These are phyloP conservation scores for Amaranthus tricolor DNA, from an alignment of 179 eudicot species.

Conservation along the genomic window DNA sequence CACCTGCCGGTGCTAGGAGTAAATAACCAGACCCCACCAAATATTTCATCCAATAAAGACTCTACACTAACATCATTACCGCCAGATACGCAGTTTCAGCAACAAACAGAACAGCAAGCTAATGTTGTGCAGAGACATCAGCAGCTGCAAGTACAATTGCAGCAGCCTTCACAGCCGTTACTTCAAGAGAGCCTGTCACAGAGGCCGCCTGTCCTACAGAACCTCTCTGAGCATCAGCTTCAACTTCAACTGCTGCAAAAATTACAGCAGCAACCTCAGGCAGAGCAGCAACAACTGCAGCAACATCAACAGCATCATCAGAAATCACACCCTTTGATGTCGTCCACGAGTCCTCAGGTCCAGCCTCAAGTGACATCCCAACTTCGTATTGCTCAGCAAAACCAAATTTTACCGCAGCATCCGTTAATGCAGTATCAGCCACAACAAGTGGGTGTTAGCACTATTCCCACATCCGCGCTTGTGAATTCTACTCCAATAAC, in stretches of 20 bases:
- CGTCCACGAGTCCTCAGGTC: slow-evolving; percentile 44
- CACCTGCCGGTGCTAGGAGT: slow-evolving; percentile 57
- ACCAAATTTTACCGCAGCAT: slow-evolving; percentile 49
- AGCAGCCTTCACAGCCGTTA: slow-evolving; percentile 43
- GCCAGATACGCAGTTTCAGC: slow-evolving; percentile 77
- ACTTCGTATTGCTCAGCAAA: slow-evolving; percentile 46
- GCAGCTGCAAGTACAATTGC: slow-evolving; percentile 46
- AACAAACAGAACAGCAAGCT: slow-evolving; percentile 53
- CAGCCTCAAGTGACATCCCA: slow-evolving; percentile 55
- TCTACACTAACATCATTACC: slow-evolving; percentile 47
- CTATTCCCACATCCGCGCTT: slow-evolving; percentile 43
- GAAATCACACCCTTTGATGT: slow-evolving; percentile 44
- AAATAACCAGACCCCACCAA: slow-evolving; percentile 48
- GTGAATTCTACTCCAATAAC: slow-evolving; percentile 53
- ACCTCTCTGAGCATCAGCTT: slow-evolving; percentile 70
- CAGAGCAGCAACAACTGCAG: slow-evolving; percentile 49
- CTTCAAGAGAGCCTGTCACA: slow-evolving; percentile 53
- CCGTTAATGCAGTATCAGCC: slow-evolving; percentile 41
- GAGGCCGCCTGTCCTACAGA: slow-evolving; percentile 52
- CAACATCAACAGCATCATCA: slow-evolving; percentile 56
- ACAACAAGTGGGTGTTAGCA: slow-evolving; percentile 35
- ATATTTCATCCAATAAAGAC: slow-evolving; percentile 33
- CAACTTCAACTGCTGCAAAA: slow-evolving; percentile 74
- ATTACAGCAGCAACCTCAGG: slow-evolving; percentile 44
- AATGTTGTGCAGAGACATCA: slow-evolving; percentile 49